Evolutionary conservation across 148 eudicot genomes (phyloP), one percentile per base, ranked within the genome.

Genomic region (Persicaria tinctoria): DNA sequence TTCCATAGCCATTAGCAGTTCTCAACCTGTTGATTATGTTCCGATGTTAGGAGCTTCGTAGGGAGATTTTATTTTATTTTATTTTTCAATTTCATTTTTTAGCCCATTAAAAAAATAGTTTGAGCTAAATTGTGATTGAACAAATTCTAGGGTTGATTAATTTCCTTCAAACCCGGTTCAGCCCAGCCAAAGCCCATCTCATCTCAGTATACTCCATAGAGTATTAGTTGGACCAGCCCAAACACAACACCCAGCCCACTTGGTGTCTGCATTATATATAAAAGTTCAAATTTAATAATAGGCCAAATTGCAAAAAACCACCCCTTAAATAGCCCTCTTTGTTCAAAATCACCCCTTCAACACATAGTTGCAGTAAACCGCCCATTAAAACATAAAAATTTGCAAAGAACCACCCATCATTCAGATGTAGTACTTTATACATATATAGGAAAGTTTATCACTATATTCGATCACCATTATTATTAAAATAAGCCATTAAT

Each of bases 181-280:
- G 70, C 0, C 14, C 17, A n/a, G 46, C 41, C 70, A 64, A 64
- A 64, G 6, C 70, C 70, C 41, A 64, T 64, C 70, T 41, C 70
- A 66, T 20, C 23, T 20, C 23, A 20, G 72, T 75, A 90, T 6
- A 82, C 76, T 20, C 86, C 88, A 70, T 87, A 93, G 0, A 90
- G 77, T 14, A 86, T 73, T 12, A 93, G 70, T 27, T 93, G 97
- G 70, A 77, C 90, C 77, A 85, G 23, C 46, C 91, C 88, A 72
- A 87, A 81, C 48, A 90, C 11, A 5, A 82, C 23, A 2, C 97
- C 97, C 82, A 87, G 12, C 73, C 86, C 93, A 79, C 90, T 93
- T 5, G 96, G 93, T 11, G 78, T 84, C 97, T 93, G 82, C n/a
- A 56, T 44, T 4, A 44, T 46, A 68, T 6, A 18, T 7, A 18